Percentiles rank a stretch among this genome's conserved stretches.
Conservation (phyloP, 768 basidiomycete species). For the Pleurotus tuber-regium region DNA sequence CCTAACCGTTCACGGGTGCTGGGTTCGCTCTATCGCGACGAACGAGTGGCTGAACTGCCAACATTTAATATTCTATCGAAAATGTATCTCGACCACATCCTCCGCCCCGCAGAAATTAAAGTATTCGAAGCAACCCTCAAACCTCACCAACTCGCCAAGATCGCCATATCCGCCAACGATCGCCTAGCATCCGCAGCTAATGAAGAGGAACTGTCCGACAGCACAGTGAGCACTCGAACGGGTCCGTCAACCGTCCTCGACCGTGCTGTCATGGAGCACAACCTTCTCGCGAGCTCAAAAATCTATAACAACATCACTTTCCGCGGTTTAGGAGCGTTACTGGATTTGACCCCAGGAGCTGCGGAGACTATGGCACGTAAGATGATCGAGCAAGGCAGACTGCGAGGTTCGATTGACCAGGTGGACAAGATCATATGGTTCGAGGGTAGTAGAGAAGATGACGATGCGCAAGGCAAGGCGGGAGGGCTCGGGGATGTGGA, state of each 20-base stretch:
- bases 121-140: slow-evolving; percentile 86
- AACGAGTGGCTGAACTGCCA: slow-evolving; percentile 76
- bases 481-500: slow-evolving; percentile 91
- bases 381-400: slow-evolving; percentile 97
- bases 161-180: slow-evolving; percentile 82
- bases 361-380: slow-evolving; percentile 97
- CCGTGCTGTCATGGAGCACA: slow-evolving; percentile 98
- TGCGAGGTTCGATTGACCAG: slow-evolving; percentile 94
- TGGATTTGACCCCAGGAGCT: slow-evolving; percentile 87
- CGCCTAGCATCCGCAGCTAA: slow-evolving; percentile 61
- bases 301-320: slow-evolving; percentile 99
- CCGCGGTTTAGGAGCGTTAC: slow-evolving; percentile 83
- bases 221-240: slow-evolving; percentile 60
- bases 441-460: slow-evolving; percentile 82
- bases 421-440: slow-evolving; percentile 95
- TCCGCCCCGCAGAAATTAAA: slow-evolving; percentile 85
- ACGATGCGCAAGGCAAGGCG: slow-evolving; percentile 91
- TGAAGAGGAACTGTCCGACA: slow-evolving; percentile 41
- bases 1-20: slow-evolving; percentile 93
- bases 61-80: slow-evolving; percentile 91
- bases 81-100: slow-evolving; percentile 98
- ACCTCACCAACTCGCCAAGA: slow-evolving; percentile 92
- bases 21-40: slow-evolving; percentile 91
- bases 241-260: slow-evolving; percentile 96
- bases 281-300: slow-evolving; percentile 92